Base-by-base conservation (phyloP, 1,284 basidiomycete genomes). In the Mrakiaceae sp. region DNA sequence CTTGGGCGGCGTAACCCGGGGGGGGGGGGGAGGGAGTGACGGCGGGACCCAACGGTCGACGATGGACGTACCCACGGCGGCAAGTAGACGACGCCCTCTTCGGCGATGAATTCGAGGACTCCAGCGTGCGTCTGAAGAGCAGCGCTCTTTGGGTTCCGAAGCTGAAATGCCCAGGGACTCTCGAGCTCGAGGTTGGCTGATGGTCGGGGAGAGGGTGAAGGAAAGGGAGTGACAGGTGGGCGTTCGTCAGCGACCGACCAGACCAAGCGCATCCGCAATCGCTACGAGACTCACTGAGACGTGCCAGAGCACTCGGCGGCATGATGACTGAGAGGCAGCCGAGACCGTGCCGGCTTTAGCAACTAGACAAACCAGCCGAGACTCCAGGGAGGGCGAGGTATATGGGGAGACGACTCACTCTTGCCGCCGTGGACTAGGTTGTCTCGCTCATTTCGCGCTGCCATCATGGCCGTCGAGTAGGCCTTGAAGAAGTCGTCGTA, bases 91-190 rank as follows among this genome's bases (percentile, higher is more conserved):
- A 88, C 83, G 12, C 96, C 96, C 75, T 98, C 94, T 66, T 97
- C 89, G 0, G 96, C 95, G 69, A 98, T 98, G 77, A 99, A 99
- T 75, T 99, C 96, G 55, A 99, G 83, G 14, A 99, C 96, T 81
- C 96, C 96, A 0, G 88, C 88, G 74, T 99, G 92, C 0, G 96
- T 98, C 57, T 75, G 74, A 16, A 88, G 86, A 39, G 87, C 88
- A 11, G 87, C 87, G 74, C 93, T 92, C 56, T 83, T 76, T 0
- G 94, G 91, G 77, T 96, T 97, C 62, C 89, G 87, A 58, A 98
- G 81, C 71, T 96, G 87, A 77, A 98, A 99, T 78, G 89, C 91
- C 92, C 94, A 98, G 0, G 96, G 96, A 0, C 84, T 84, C 68
- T 92, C 88, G 61, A 98, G 82, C 73, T 98, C 95, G 63, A 98